Percentiles rank a stretch among this genome's conserved stretches.
These are phyloP conservation scores for Halenospora varia DNA, from an alignment of 495 filamentous ascomycete species.

Conservation along the genomic window DNA sequence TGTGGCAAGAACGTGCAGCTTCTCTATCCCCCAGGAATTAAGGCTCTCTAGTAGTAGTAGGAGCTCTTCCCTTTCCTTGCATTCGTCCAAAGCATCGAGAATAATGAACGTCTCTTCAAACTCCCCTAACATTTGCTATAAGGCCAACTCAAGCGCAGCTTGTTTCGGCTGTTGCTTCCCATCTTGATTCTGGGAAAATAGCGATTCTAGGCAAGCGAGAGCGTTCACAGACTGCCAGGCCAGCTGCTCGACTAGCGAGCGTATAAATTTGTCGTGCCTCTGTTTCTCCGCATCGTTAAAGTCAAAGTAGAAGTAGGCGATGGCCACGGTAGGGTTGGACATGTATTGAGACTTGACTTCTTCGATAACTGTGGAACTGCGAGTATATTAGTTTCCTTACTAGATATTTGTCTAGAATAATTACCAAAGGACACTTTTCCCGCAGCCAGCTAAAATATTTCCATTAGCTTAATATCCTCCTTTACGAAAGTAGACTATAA, in stretches of 20 bases:
- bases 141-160: too few species aligned
- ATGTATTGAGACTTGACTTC: background rate
- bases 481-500: background rate
- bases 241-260: background rate
- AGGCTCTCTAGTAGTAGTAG: background rate
- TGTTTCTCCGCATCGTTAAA: background rate
- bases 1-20: background rate
- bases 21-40: background rate
- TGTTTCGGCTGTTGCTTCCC: too few species aligned
- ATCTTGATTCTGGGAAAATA: too few species aligned
- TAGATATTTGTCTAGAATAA: background rate
- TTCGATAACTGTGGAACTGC: background rate
- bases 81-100: background rate
- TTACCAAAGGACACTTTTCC: background rate
- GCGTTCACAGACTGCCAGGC: too few species aligned
- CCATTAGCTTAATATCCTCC: background rate
- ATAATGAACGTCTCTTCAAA: background rate
- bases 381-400: background rate
- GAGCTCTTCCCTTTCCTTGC: background rate
- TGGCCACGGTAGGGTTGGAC: background rate
- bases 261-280: background rate
- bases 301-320: background rate
- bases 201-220: too few species aligned
- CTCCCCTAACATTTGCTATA: too few species aligned
- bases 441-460: background rate